These are phyloP conservation scores for Fusarium incarnatum DNA, from an alignment of 2,329 filamentous ascomycete genomes.

Conservation along the genomic window DNA sequence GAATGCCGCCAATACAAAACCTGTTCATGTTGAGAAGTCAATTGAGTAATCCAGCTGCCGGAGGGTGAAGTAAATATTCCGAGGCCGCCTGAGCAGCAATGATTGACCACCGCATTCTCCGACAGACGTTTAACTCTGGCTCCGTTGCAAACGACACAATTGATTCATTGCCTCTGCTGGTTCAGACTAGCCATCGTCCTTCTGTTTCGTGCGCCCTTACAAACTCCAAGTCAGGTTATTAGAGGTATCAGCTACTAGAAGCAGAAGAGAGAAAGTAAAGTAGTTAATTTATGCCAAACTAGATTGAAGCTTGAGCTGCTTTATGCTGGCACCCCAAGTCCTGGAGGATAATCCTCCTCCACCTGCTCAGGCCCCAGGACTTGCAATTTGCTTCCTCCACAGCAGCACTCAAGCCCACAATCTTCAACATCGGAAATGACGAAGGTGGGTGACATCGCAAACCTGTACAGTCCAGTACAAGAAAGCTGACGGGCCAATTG, in stretches of 20 bases:
- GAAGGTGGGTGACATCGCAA: background rate
- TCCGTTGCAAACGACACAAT: background rate
- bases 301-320: background rate
- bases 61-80: background rate
- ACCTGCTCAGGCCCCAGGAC: background rate
- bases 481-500: background rate
- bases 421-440: background rate
- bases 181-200: background rate
- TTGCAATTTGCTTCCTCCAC: background rate
- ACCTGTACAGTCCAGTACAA: background rate
- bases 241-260: background rate
- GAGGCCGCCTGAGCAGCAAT: background rate
- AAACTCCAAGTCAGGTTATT: rapidly evolving
- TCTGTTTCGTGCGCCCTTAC: background rate
- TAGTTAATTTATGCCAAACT: rapidly evolving
- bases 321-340: background rate
- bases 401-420: background rate
- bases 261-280: rapidly evolving
- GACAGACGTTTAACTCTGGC: background rate
- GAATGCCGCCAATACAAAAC: background rate
- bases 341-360: background rate
- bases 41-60: background rate
- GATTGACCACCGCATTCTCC: background rate
- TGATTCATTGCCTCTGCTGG: background rate
- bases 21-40: rapidly evolving